These are phyloP conservation scores for Puccinia novopanici DNA, from an alignment of 1,284 basidiomycete genomes.

Conservation along the genomic window DNA sequence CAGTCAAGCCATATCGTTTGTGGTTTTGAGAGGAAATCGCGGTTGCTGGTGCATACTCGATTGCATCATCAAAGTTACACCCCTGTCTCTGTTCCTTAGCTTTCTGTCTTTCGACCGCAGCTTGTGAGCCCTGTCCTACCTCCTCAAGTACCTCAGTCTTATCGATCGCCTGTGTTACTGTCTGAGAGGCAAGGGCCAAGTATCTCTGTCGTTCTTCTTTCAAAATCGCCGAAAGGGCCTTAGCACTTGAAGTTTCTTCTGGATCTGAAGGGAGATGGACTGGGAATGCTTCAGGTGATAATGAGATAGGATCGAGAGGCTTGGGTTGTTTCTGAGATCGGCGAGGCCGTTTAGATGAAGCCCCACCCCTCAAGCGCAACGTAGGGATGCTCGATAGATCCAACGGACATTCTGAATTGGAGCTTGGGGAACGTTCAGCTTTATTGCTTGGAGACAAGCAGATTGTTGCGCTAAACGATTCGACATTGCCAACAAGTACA, in stretches of 20 bases:
- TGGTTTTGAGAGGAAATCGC: neutral
- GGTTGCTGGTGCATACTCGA: conserved; percentile 27
- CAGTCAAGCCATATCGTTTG: neutral
- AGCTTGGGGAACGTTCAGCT: neutral
- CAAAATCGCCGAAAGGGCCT: conserved; percentile 1
- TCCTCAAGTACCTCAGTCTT: conserved; percentile 28
- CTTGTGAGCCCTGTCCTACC: conserved; percentile 34
- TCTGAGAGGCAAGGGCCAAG: conserved; percentile 11
- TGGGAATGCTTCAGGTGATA: neutral
- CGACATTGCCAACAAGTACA: neutral
- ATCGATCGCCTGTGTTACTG: neutral
- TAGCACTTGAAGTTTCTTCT: neutral
- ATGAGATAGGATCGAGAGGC: neutral
- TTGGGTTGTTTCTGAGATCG: neutral
- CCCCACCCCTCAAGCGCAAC: conserved; percentile 47
- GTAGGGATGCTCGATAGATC: neutral
- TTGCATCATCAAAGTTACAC: conserved; percentile 11
- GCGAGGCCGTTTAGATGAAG: conserved; percentile 12
- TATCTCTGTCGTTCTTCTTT: conserved; percentile 30
- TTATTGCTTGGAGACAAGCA: neutral
- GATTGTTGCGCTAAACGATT: neutral
- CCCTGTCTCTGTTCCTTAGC: conserved; percentile 30
- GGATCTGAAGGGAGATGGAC: neutral
- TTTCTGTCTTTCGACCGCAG: conserved; percentile 44
- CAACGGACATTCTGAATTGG: conserved; percentile 1